Base-by-base conservation (phyloP, 306 rosid species). In the Quercus robur region DNA sequence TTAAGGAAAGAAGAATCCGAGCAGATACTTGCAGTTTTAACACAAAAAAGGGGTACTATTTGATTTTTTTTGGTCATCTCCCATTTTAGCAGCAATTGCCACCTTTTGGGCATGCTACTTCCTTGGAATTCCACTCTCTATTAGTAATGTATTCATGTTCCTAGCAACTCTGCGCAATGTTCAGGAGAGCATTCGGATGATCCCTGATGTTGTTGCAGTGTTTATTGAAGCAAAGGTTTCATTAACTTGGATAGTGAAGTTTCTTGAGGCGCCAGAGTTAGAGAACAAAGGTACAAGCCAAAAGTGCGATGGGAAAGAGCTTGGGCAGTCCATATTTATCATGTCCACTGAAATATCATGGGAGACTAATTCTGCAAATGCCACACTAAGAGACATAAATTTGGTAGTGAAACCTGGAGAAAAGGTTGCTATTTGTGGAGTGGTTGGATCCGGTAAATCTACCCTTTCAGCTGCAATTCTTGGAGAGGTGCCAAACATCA, bases 391-490 rank as follows among this genome's bases (percentile, higher is more conserved):
- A 68, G 55, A 79, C 78, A 23, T 83, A 7, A 73, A 83, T 51
- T 28, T 83, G 31, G 77, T 55, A 46, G 75, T 75, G 11, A 71
- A 44, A 63, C 62, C 21, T 8, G 81, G 86, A 41, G 78, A 83
- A 70, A 83, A 79, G 71, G 30, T 83, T 9, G 84, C 86, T 8
- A 64, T 79, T 71, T 83, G 86, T 75, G 84, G 86, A 20, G 84
- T 75, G 81, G 84, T 83, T 52, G 86, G 83, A 4, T 79, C 83
- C 0, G 78, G 86, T 38, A 79, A 83, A 75, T 83, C 83, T 54
- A 83, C 86, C 46, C 75, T 79, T 61, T 61, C 79, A 63, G 86
- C 81, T 14, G 71, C 86, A 41, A 71, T 83, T 63, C 81, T 79
- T 1, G 81, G 84, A 20, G 86, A 83, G 63, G 84, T 83, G 21